Percentiles rank a stretch among this genome's conserved stretches.
phyloP scores from a whole-genome alignment of 371 early-diverging fungal species.

The Mortierella sp. region DNA sequence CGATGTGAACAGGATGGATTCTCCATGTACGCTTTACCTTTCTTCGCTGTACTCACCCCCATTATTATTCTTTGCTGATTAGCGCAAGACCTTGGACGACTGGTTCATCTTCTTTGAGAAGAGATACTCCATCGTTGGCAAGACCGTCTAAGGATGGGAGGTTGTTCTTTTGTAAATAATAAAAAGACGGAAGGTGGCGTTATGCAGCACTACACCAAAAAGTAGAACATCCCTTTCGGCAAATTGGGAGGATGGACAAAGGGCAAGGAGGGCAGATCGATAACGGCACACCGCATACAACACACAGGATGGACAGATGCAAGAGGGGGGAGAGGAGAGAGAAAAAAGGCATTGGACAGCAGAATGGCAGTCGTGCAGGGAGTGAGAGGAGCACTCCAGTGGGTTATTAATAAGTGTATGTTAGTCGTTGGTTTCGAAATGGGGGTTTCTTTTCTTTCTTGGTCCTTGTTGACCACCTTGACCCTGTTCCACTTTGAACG shows the following conservation, averaged over 20 bases:
- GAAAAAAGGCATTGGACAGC: not conserved
- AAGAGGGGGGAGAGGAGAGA: not conserved
- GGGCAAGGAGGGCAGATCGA: not conserved
- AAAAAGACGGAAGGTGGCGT: conserved; percentile 6
- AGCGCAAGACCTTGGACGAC: conserved; percentile 78
- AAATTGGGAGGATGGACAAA: too few species aligned
- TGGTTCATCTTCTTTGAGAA: conserved; percentile 82
- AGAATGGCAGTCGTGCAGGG: not conserved
- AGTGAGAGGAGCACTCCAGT: not conserved
- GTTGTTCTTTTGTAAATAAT: not conserved
- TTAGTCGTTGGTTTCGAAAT: not conserved
- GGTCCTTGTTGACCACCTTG: not conserved
- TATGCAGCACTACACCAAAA: not conserved
- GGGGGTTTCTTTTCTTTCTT: not conserved
- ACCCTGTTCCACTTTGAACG: not conserved
- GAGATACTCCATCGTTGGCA: conserved; percentile 81
- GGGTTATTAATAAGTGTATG: not conserved
- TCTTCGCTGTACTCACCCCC: not conserved
- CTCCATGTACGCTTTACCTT: not conserved
- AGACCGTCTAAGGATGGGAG: conserved; percentile 15
- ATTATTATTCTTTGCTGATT: not conserved
- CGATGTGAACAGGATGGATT: not conserved
- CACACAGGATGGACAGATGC: not conserved
- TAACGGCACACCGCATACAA: not conserved
- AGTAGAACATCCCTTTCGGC: not conserved